Evolutionary conservation across 768 basidiomycete species (phyloP).

Genomic region (Fibroporia radiculosa): DNA sequence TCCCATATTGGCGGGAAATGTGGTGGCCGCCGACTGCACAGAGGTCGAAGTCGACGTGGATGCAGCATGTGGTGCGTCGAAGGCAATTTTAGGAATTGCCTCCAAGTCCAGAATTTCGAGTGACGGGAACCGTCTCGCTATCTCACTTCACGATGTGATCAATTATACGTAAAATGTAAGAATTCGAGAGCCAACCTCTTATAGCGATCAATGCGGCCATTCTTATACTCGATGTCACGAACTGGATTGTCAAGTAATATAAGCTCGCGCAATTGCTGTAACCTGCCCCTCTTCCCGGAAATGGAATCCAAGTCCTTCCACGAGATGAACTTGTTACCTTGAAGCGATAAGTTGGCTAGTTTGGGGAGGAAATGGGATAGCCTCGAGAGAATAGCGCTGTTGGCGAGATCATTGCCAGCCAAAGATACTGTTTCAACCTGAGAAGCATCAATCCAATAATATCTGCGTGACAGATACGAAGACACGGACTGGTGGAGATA

Average conservation of each 20-base stretch:
- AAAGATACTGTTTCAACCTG: constrained; percentile 79
- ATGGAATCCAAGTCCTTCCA: constrained; percentile 68
- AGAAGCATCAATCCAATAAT: background rate
- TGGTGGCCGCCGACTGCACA: constrained; percentile 47
- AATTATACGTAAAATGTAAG: no score
- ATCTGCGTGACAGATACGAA: background rate
- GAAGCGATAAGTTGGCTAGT: constrained; percentile 71
- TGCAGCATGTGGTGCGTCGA: constrained; percentile 60
- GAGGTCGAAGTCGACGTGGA: constrained; percentile 29
- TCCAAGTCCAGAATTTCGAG: constrained; percentile 81
- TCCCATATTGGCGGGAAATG: constrained; percentile 72
- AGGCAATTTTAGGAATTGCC: constrained; percentile 70
- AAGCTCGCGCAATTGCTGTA: constrained; percentile 62
- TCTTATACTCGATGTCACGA: constrained; percentile 48
- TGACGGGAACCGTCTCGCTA: constrained; percentile 73
- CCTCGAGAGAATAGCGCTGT: constrained; percentile 49
- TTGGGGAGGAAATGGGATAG: constrained; percentile 72
- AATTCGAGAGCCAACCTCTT: constrained; percentile 43
- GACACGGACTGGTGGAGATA: constrained; percentile 60
- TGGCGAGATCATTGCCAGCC: constrained; percentile 66
- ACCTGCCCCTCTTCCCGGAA: constrained; percentile 48
- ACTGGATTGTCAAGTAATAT: constrained; percentile 73
- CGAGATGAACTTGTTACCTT: constrained; percentile 63
- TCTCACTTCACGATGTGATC: constrained; percentile 38
- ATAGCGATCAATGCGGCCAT: constrained; percentile 55